A percentile compares a stretch with the other conserved stretches of the same genome.
Conservation (phyloP, 768 basidiomycete genomes). For the Tricholoma terreum region DNA sequence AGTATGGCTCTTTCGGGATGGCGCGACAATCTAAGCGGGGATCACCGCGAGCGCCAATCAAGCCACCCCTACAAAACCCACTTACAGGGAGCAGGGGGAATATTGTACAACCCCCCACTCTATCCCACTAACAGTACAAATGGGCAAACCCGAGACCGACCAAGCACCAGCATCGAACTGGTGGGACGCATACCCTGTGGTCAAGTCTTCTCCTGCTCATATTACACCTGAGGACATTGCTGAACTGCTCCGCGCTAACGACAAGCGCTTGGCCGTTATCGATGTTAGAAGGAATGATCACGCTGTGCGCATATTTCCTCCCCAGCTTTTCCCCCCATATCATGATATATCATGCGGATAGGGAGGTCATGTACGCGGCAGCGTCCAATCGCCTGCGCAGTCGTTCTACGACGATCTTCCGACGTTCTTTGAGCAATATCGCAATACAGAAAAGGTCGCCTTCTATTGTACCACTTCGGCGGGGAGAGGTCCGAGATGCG, state of each 20-base stretch:
- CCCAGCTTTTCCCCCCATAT: not conserved
- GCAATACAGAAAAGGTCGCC: conserved; percentile 39
- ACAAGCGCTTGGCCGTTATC: conserved; percentile 37
- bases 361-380: conserved; percentile 55
- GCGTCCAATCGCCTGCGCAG: conserved; percentile 47
- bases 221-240: conserved; percentile 39
- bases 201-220: conserved; percentile 27
- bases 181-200: conserved; percentile 54
- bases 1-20: too few species aligned
- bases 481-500: conserved; percentile 52
- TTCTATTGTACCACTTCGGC: conserved; percentile 54
- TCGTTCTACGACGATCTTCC: conserved; percentile 46
- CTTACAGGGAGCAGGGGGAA: too few species aligned
- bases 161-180: conserved; percentile 24
- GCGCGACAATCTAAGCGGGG: too few species aligned
- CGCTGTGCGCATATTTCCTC: conserved; percentile 31
- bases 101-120: too few species aligned
- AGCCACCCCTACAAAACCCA: too few species aligned
- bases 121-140: not conserved
- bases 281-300: conserved; percentile 51
- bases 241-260: conserved; percentile 23
- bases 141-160: not conserved
- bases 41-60: too few species aligned
- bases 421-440: conserved; percentile 39
- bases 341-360: conserved; percentile 15